These are phyloP conservation scores for Monilinia fructigena DNA, from an alignment of 2,329 filamentous ascomycete genomes.

Conservation along the genomic window DNA sequence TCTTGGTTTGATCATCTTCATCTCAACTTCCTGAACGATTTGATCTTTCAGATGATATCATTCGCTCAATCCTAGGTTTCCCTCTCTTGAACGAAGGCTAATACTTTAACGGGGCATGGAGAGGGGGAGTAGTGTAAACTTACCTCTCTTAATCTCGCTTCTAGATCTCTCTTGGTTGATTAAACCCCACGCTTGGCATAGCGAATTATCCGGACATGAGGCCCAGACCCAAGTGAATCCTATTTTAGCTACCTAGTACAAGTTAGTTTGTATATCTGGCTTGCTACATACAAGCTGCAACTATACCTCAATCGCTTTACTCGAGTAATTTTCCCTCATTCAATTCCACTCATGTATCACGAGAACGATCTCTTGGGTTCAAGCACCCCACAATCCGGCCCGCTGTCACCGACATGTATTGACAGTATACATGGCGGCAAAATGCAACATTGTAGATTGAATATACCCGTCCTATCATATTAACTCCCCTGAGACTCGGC, in stretches of 20 bases:
- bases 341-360: slow-evolving; percentile 17
- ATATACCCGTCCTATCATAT: slow-evolving; percentile 19
- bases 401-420: slow-evolving; percentile 19
- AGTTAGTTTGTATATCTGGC: neutral
- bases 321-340: neutral
- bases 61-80: too few relatives aligned
- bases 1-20: too few relatives aligned
- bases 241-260: too few relatives aligned
- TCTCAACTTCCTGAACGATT: too few relatives aligned
- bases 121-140: too few relatives aligned
- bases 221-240: neutral
- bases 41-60: too few relatives aligned
- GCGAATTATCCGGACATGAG: too few relatives aligned
- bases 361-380: neutral
- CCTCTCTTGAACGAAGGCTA: too few relatives aligned
- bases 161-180: neutral
- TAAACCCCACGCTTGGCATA: neutral
- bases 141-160: too few relatives aligned
- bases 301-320: neutral
- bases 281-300: slow-evolving; percentile 3
- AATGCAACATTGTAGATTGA: slow-evolving; percentile 4
- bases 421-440: slow-evolving; percentile 10
- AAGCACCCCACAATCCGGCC: slow-evolving; percentile 18
- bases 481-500: slow-evolving; percentile 9
- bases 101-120: too few relatives aligned